These are phyloP conservation scores for Euphorbia celastroides DNA, from an alignment of 441 rosid genomes.

Conservation along the genomic window DNA sequence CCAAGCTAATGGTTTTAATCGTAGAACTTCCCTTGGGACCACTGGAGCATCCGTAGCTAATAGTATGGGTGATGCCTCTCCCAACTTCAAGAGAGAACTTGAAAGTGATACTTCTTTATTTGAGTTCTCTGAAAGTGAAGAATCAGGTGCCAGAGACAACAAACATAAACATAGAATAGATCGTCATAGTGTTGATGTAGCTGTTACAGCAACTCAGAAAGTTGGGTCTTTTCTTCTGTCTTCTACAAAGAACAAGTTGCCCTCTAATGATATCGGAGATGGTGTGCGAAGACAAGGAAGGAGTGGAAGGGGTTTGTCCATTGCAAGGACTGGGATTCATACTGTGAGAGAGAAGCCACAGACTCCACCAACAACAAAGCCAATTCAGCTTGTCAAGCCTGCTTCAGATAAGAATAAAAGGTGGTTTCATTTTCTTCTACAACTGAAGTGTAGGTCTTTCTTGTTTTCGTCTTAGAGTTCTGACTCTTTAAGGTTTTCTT, in stretches of 20 bases:
- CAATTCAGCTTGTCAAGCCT: constrained; percentile 44
- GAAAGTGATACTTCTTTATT: constrained; percentile 67
- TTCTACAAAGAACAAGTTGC: constrained; percentile 51
- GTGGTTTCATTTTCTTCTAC: constrained; percentile 22
- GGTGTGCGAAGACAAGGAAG: constrained; percentile 77
- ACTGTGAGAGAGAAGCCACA: constrained; percentile 58
- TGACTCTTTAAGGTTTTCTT: constrained; percentile 9
- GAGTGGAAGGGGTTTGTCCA: constrained; percentile 52
- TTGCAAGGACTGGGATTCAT: constrained; percentile 46
- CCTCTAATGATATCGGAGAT: constrained; percentile 54
- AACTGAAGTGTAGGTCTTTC: neutral
- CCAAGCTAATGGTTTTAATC: constrained; percentile 51
- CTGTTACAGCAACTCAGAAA: constrained; percentile 41
- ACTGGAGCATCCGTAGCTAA: constrained; percentile 39
- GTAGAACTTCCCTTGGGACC: constrained; percentile 49
- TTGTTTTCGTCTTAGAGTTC: constrained; percentile 4
- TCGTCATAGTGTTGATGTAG: constrained; percentile 44
- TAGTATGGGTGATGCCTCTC: constrained; percentile 35
- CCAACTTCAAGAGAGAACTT: constrained; percentile 56
- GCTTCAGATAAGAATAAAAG: constrained; percentile 75
- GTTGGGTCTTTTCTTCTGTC: constrained; percentile 44
- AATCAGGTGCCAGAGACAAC: constrained; percentile 78
- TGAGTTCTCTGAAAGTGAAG: constrained; percentile 84
- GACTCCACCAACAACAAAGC: constrained; percentile 49
- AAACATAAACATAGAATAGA: constrained; percentile 52